Evolutionary conservation across 495 filamentous ascomycete species (phyloP).

Genomic region (Trichoderma erinaceum): DNA sequence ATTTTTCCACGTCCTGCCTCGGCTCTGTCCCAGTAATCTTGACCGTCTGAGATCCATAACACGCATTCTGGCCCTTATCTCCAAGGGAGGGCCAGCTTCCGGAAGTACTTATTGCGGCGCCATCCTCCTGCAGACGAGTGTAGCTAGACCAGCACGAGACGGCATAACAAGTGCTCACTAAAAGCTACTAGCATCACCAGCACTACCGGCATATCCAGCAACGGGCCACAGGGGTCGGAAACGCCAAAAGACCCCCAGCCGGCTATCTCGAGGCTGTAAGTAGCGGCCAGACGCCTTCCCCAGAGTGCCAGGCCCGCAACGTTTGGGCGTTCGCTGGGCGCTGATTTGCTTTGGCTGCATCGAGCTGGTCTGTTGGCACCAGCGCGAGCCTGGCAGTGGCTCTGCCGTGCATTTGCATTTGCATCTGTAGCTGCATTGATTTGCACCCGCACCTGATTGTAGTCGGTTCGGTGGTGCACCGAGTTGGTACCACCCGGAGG

Average conservation of each 20-base stretch:
- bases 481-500: no score
- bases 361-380: neutral
- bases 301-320: neutral
- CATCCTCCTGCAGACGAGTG: neutral
- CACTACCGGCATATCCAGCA: neutral
- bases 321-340: neutral
- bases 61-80: neutral
- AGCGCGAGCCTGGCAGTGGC: conserved; percentile 1
- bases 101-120: neutral
- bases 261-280: neutral
- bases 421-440: neutral
- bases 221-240: conserved; percentile 8
- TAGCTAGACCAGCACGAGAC: neutral
- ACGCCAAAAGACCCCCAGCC: neutral
- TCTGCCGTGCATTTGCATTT: neutral
- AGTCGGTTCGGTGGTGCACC: no score
- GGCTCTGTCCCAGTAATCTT: neutral
- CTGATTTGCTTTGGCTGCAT: neutral
- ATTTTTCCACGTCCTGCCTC: conserved; percentile 3
- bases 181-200: no score
- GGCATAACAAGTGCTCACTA: no score
- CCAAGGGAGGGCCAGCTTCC: conserved; percentile 6
- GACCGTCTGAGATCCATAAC: neutral
- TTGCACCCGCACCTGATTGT: neutral
- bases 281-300: neutral